These are phyloP conservation scores for Mycena vulgaris DNA, from an alignment of 768 basidiomycete species.

Conservation along the genomic window DNA sequence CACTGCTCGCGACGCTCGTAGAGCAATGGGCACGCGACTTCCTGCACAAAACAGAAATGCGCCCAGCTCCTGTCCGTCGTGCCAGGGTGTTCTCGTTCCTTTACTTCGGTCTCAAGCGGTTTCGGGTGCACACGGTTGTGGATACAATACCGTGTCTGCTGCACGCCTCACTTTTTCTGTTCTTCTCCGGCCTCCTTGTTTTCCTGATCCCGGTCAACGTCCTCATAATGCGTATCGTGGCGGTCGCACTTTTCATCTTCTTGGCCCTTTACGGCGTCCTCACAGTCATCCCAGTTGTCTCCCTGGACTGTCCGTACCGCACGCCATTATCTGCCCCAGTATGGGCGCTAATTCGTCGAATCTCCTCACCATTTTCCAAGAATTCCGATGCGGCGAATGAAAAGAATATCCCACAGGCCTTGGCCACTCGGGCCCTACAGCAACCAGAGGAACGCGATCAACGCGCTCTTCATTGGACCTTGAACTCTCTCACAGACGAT, in stretches of 20 bases:
- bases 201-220: constrained; percentile 20
- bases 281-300: constrained; percentile 3
- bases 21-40: constrained; percentile 30
- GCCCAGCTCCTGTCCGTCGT: background rate
- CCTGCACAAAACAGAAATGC: constrained; percentile 16
- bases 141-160: constrained; percentile 23
- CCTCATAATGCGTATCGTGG: constrained; percentile 9
- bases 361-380: background rate
- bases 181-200: constrained; percentile 20
- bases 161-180: constrained; percentile 21
- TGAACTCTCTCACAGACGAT: background rate
- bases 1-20: constrained; percentile 23
- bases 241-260: background rate
- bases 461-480: constrained; percentile 21
- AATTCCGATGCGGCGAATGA: background rate
- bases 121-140: constrained; percentile 21
- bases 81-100: constrained; percentile 19
- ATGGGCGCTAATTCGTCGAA: background rate
- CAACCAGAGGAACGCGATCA: constrained; percentile 12
- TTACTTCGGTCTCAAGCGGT: constrained; percentile 14
- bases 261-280: background rate
- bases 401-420: constrained; percentile 4
- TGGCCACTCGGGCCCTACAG: background rate
- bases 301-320: constrained; percentile 13
- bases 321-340: constrained; percentile 12